A percentile compares a stretch with the other conserved stretches of the same genome.
Conservation (phyloP, 331 rosid species). For the Arachis monticola region DNA sequence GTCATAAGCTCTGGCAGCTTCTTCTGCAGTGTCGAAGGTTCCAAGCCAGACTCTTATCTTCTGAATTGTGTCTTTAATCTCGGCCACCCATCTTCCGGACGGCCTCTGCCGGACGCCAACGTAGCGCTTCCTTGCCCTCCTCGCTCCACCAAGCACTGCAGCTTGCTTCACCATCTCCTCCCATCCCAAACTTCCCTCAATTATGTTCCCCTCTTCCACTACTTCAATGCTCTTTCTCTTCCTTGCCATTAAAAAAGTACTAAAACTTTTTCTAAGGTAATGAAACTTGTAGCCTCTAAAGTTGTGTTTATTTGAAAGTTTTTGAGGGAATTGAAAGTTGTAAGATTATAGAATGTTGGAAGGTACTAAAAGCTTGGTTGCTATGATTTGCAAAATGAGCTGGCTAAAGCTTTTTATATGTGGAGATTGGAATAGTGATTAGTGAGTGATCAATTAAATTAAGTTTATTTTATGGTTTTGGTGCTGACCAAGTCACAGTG, state of each 20-base stretch:
- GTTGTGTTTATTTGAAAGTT: no score
- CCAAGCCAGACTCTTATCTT: constrained; percentile 99
- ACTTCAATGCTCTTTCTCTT: constrained; percentile 66
- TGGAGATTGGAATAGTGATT: not conserved
- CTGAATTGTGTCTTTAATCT: constrained; percentile 94
- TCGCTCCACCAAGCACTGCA: constrained; percentile 61
- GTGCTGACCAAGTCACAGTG: constrained; percentile 51
- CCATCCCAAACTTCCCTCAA: constrained; percentile 67
- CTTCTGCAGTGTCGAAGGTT: constrained; percentile 95
- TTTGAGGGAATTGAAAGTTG: not conserved
- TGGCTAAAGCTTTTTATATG: constrained; percentile 50
- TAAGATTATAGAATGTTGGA: constrained; percentile 23
- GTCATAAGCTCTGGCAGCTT: constrained; percentile 97
- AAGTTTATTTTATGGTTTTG: constrained; percentile 3
- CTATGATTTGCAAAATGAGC: constrained; percentile 35
- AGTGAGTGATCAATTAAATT: constrained; percentile 38
- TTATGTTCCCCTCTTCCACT: constrained; percentile 51
- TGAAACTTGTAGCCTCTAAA: not conserved
- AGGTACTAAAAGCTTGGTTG: constrained; percentile 2
- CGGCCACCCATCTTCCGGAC: constrained; percentile 97
- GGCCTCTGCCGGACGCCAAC: constrained; percentile 96
- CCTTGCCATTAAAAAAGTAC: constrained; percentile 65
- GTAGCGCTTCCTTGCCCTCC: constrained; percentile 71
- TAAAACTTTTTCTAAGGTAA: constrained; percentile 23
- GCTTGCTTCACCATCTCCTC: constrained; percentile 89